Evolutionary conservation across 495 filamentous ascomycete genomes (phyloP).

Genomic region (Aspergillus sparsus): DNA sequence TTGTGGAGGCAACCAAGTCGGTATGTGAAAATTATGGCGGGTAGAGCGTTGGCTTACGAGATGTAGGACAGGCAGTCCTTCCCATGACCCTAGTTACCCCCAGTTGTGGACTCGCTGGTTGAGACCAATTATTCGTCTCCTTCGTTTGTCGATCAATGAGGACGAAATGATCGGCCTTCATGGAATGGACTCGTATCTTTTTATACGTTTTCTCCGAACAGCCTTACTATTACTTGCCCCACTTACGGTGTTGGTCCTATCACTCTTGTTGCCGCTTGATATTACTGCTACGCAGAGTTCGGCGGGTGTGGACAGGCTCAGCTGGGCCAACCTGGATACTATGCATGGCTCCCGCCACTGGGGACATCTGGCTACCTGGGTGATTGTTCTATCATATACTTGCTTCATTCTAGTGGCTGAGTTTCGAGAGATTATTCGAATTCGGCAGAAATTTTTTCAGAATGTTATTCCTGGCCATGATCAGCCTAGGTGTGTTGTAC

Average conservation of each 20-base stretch:
- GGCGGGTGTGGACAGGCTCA: not conserved
- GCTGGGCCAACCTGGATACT: not conserved
- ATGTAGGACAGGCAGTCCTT: no score
- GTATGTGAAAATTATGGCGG: no score
- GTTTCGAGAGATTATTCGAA: no score
- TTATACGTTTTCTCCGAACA: constrained; percentile 1
- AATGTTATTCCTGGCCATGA: no score
- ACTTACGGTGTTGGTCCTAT: not conserved
- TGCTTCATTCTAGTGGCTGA: no score
- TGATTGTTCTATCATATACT: no score
- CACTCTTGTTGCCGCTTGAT: not conserved
- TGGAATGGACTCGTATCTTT: constrained; percentile 8
- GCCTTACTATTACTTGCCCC: not conserved
- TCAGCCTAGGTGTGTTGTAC: no score
- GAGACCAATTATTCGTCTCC: not conserved
- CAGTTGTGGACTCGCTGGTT: not conserved
- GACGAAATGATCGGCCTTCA: not conserved
- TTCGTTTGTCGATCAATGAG: not conserved
- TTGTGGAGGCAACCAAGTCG: no score
- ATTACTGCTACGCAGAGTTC: not conserved
- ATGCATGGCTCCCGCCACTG: no score
- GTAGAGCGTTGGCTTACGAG: no score
- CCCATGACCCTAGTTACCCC: not conserved
- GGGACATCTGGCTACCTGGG: no score
- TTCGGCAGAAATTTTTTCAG: no score